Evolutionary conservation across 805 yeast genomes (phyloP), one percentile per base, ranked within the genome.

Genomic region (Ogataea neopini): DNA sequence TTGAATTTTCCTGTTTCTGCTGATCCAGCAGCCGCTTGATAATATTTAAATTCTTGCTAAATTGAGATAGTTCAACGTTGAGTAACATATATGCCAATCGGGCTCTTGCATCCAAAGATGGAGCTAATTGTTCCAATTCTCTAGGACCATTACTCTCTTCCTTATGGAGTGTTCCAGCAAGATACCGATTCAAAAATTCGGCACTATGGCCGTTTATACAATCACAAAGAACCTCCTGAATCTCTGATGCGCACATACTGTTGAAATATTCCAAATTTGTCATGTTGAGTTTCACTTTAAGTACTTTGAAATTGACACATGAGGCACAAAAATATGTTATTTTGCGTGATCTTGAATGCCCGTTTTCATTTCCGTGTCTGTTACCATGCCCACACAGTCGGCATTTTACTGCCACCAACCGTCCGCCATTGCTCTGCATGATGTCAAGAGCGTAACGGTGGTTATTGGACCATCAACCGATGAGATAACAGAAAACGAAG

Each of bases 51-150:
- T 50, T 51, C 19, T 49, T 55, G 37, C 49, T 55, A 14, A 38
- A 47, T 32, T 56, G 57, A 5, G 58, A 15, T 4, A 56, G 50
- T 37, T 64, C 68, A 22, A 67, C 64, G 34, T 54, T 61, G 39
- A 67, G 39, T 10, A 68, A 48, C 59, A 64, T 62, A 39, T 62
- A 62, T 1, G 70, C 62, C 40, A 68, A 45, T 38, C 62, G 52
- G 1, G 67, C 64, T 6, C 59, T 52, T 1, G 68, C 52, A 8
- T 53, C 61, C 4, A 45, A 23, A 2, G 66, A 59, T 4, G 64
- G 64, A 7, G 45, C 45, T 38, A 57, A 14, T 8, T 29, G 42
- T 5, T 44, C 53, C 35, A 41, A 11, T 6, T 43, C 50, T 13
- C 32, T 41, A 3, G 22, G 47, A 13, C 15, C 40, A 1, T 28